These are phyloP conservation scores for Carex scoparia DNA, from an alignment of 176 grass and related monocot species.

Conservation along the genomic window DNA sequence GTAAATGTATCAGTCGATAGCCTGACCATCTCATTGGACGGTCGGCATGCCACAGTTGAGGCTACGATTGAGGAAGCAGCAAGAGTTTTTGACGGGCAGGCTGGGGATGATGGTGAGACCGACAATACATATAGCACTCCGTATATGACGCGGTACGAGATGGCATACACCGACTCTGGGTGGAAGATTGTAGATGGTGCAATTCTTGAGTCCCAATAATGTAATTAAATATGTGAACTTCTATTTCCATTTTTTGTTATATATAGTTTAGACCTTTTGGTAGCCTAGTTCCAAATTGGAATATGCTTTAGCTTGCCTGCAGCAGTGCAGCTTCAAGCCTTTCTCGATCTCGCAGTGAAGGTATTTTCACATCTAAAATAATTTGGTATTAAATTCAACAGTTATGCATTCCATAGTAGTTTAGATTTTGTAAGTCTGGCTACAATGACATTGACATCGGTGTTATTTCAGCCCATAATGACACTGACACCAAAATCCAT, in stretches of 20 bases:
- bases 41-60: slow-evolving; percentile 60
- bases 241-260: slow-evolving; percentile 11
- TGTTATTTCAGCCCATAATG: too few species aligned
- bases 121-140: slow-evolving; percentile 49
- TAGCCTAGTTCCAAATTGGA: not conserved
- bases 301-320: not conserved
- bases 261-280: not conserved
- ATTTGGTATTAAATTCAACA: not conserved
- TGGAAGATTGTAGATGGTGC: slow-evolving; percentile 95
- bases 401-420: not conserved
- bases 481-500: too few species aligned
- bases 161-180: slow-evolving; percentile 36
- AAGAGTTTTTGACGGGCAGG: slow-evolving; percentile 31
- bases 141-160: slow-evolving; percentile 77
- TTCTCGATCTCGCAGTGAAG: not conserved
- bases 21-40: slow-evolving; percentile 59
- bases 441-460: too few species aligned
- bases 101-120: slow-evolving; percentile 26
- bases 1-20: slow-evolving; percentile 59
- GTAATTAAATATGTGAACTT: slow-evolving; percentile 26
- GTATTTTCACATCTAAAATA: not conserved
- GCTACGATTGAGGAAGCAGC: slow-evolving; percentile 70
- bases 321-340: not conserved
- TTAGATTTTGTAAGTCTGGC: too few species aligned
- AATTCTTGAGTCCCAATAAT: slow-evolving; percentile 44